Evolutionary conservation across 352 stramenopile species (phyloP).

Genomic region (Blastocystis sp.): DNA sequence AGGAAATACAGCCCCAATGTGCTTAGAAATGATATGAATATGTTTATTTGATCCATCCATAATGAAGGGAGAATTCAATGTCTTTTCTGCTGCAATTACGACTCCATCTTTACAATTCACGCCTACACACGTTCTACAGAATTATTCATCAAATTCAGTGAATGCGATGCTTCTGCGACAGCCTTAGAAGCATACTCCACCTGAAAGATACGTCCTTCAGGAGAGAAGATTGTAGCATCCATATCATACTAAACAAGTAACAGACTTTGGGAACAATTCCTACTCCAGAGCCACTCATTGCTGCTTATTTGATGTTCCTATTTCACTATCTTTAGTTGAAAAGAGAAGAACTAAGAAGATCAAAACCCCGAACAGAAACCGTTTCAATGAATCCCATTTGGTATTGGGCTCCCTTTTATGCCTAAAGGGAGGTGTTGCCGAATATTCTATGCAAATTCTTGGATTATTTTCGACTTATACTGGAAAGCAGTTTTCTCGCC

Average conservation of each 20-base stretch:
- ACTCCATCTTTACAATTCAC: constrained; percentile 68
- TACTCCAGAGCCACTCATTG: constrained; percentile 68
- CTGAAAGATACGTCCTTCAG: constrained; percentile 68
- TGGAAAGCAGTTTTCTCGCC: neutral
- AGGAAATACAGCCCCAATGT: constrained; percentile 60
- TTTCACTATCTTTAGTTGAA: constrained; percentile 1
- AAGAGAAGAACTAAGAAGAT: constrained; percentile 7
- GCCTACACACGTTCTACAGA: constrained; percentile 56
- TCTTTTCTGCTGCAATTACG: constrained; percentile 56
- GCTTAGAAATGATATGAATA: constrained; percentile 53
- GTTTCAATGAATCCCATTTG: neutral
- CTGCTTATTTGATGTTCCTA: neutral
- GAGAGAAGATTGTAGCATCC: constrained; percentile 67
- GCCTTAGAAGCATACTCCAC: constrained; percentile 68
- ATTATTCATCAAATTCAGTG: neutral
- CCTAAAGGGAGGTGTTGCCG: no score
- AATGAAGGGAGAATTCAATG: constrained; percentile 53
- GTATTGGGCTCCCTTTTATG: no score
- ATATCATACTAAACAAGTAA: constrained; percentile 68
- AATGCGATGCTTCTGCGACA: constrained; percentile 51
- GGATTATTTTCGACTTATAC: no score
- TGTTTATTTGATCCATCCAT: constrained; percentile 68
- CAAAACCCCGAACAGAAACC: constrained; percentile 38
- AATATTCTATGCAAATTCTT: no score
- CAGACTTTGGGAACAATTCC: neutral